These are phyloP conservation scores for Mortierella sp. DNA, from an alignment of 371 early-diverging fungal species.

Conservation along the genomic window DNA sequence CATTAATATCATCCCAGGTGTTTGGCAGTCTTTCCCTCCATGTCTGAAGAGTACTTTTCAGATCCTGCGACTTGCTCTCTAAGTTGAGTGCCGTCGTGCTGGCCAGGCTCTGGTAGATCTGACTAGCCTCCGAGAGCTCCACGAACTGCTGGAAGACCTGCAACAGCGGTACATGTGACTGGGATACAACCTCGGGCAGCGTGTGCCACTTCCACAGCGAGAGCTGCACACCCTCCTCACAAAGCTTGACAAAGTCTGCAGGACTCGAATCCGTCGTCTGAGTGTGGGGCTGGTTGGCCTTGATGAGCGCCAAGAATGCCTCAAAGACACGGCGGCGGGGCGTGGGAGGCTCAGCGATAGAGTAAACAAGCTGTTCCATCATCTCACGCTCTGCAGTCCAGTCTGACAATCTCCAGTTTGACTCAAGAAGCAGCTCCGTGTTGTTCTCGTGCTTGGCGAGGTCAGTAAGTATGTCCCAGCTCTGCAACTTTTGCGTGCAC, in stretches of 20 bases:
- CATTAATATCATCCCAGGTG: slow-evolving; percentile 95
- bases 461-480: slow-evolving; percentile 98
- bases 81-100: slow-evolving; percentile 83
- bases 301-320: slow-evolving; percentile 82
- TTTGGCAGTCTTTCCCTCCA: slow-evolving; percentile 99
- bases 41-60: slow-evolving; percentile 90
- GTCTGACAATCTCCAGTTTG: slow-evolving; percentile 93
- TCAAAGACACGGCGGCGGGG: slow-evolving; percentile 89
- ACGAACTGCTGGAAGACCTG: slow-evolving; percentile 96
- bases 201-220: slow-evolving; percentile 88
- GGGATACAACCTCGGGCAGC: slow-evolving; percentile 85
- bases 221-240: slow-evolving; percentile 91
- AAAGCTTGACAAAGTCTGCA: slow-evolving; percentile 81
- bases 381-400: slow-evolving; percentile 86
- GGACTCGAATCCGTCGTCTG: slow-evolving; percentile 55
- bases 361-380: slow-evolving; percentile 71
- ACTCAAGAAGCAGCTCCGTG: slow-evolving; percentile 85
- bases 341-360: slow-evolving; percentile 66
- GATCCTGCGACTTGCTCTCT: slow-evolving; percentile 85
- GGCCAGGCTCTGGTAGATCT: slow-evolving; percentile 85
- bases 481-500: slow-evolving; percentile 94
- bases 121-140: slow-evolving; percentile 92
- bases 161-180: slow-evolving; percentile 87
- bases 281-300: slow-evolving; percentile 74
- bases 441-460: slow-evolving; percentile 92